A percentile compares a stretch with the other conserved stretches of the same genome.
phyloP scores from a whole-genome alignment of 768 basidiomycete genomes.

The Leccinum barrowsii region DNA sequence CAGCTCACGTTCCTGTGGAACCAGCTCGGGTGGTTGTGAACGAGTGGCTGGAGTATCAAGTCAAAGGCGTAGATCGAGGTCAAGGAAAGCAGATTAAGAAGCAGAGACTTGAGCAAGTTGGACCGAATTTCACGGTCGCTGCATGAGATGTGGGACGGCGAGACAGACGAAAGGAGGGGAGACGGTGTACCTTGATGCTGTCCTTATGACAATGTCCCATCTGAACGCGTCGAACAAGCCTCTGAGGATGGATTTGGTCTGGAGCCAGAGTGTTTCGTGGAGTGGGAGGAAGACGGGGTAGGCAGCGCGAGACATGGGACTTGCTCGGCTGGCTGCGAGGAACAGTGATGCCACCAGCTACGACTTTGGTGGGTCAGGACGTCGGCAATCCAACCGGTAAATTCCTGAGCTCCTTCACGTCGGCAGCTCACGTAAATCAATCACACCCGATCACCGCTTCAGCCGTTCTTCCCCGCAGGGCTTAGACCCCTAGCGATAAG shows the following conservation, averaged over 20 bases:
- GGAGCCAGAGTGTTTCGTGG: conserved; percentile 55
- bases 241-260: conserved; percentile 52
- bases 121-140: conserved; percentile 76
- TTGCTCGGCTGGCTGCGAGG: neutral
- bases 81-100: conserved; percentile 70
- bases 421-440: neutral
- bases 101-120: conserved; percentile 70
- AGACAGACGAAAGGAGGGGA: conserved; percentile 5
- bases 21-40: conserved; percentile 60
- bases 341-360: neutral
- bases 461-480: conserved; percentile 2
- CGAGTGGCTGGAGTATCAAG: conserved; percentile 62
- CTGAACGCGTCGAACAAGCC: conserved; percentile 72
- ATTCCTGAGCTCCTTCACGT: conserved; percentile 1
- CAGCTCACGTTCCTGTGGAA: conserved; percentile 68
- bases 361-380: neutral
- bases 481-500: conserved; percentile 5
- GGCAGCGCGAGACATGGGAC: conserved; percentile 41
- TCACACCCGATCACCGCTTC: neutral
- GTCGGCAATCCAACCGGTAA: conserved; percentile 15
- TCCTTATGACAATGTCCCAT: conserved; percentile 61
- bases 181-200: conserved; percentile 52
- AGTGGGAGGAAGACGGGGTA: conserved; percentile 73
- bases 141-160: conserved; percentile 12
- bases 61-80: conserved; percentile 76